Percentiles rank a stretch among this genome's conserved stretches.
These are phyloP conservation scores for Gelatoporia subvermispora DNA, from an alignment of 768 basidiomycete species.

Conservation along the genomic window DNA sequence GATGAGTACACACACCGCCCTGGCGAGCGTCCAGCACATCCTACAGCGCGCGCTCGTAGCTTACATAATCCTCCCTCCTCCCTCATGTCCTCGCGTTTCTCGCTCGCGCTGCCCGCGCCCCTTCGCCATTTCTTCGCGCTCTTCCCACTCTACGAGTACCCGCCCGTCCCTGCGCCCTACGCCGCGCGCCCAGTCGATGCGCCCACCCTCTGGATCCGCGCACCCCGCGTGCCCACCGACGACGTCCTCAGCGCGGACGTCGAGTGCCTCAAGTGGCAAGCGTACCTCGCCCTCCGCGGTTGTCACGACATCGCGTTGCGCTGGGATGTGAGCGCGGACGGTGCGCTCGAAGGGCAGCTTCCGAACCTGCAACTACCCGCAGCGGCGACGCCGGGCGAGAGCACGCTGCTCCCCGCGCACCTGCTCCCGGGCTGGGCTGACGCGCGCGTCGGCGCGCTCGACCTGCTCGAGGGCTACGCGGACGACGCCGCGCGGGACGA, in stretches of 20 bases:
- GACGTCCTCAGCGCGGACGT: constrained; percentile 64
- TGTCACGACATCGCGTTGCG: constrained; percentile 48
- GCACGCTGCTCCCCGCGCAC: constrained; percentile 58
- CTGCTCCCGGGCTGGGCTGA: constrained; percentile 76
- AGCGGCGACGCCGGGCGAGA: constrained; percentile 24
- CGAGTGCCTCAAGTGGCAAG: constrained; percentile 89
- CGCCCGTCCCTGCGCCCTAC: constrained; percentile 32
- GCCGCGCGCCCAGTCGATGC: constrained; percentile 19
- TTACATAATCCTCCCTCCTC: too few relatives aligned
- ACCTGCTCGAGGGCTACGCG: constrained; percentile 62
- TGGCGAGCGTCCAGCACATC: too few relatives aligned
- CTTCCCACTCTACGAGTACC: constrained; percentile 57
- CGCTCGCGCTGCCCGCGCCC: constrained; percentile 26
- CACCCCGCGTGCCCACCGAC: constrained; percentile 33
- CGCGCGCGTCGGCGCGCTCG: constrained; percentile 32
- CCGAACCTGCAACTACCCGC: constrained; percentile 72
- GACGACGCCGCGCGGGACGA: constrained; percentile 60
- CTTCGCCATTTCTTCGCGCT: constrained; percentile 48
- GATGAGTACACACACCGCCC: too few relatives aligned
- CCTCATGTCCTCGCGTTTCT: too few relatives aligned
- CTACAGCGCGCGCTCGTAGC: too few relatives aligned
- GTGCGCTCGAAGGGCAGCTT: constrained; percentile 61
- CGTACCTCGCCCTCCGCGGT: constrained; percentile 69
- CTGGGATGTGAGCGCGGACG: constrained; percentile 66
- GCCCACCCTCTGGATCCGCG: constrained; percentile 64